Percentiles rank a stretch among this genome's conserved stretches.
These are phyloP conservation scores for Nepenthes alata DNA, from an alignment of 179 eudicot species.

Conservation along the genomic window DNA sequence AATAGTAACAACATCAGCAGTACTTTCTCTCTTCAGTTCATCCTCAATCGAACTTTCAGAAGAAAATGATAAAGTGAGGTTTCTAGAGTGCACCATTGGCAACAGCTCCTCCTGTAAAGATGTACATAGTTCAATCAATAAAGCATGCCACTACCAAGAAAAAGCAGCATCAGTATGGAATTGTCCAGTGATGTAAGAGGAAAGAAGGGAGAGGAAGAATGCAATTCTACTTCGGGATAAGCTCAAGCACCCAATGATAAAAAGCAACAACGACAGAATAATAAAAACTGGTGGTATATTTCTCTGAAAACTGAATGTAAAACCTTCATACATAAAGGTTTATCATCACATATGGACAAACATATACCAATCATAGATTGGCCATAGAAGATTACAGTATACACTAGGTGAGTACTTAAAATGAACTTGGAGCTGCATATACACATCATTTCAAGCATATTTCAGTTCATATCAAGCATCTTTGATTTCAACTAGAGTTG, in stretches of 20 bases:
- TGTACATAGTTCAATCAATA: conserved; percentile 1
- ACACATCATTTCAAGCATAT: too few species aligned
- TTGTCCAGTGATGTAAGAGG: neutral
- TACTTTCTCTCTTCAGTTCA: conserved; percentile 91
- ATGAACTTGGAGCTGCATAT: too few species aligned
- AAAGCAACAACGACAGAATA: neutral
- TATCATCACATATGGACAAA: too few species aligned
- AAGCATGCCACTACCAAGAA: conserved; percentile 1
- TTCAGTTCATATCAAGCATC: too few species aligned
- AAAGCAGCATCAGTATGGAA: neutral
- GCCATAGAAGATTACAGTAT: too few species aligned
- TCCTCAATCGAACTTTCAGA: conserved; percentile 96
- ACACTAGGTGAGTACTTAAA: too few species aligned
- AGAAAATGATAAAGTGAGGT: conserved; percentile 71
- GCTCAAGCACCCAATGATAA: too few species aligned
- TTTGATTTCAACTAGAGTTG: too few species aligned
- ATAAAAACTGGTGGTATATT: neutral
- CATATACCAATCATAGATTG: too few species aligned
- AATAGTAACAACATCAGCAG: conserved; percentile 88
- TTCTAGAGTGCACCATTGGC: conserved; percentile 69
- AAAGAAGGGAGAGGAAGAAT: neutral
- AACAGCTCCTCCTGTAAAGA: conserved; percentile 72
- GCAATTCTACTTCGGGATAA: too few species aligned
- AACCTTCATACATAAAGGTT: neutral
- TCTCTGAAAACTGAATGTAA: neutral